phyloP scores from a whole-genome alignment of 192 early-diverging fungal genomes.

The Chytriomyces sp. region DNA sequence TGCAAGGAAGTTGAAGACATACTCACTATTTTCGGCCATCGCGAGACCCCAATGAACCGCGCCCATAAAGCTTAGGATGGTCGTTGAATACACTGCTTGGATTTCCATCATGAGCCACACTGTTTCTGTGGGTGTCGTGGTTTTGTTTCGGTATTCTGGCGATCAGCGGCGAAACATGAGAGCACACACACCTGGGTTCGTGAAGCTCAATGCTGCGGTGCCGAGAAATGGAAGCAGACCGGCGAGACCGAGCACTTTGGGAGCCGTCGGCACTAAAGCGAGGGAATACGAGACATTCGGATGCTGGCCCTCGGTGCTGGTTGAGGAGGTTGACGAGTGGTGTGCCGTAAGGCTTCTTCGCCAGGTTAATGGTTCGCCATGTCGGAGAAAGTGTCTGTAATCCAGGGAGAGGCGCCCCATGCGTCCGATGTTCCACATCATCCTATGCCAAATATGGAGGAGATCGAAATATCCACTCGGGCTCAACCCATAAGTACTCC shows the following conservation, averaged over 20 bases:
- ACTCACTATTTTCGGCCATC: neutral
- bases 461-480: too few species aligned
- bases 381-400: too few species aligned
- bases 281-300: neutral
- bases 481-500: too few species aligned
- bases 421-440: too few species aligned
- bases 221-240: neutral
- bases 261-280: neutral
- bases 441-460: too few species aligned
- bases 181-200: neutral
- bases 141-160: neutral
- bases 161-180: too few species aligned
- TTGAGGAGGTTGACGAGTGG: too few species aligned
- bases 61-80: neutral
- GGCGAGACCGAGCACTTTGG: neutral
- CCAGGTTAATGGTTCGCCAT: too few species aligned
- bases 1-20: neutral
- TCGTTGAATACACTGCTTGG: neutral
- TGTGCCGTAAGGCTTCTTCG: too few species aligned
- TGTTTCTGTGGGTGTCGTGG: neutral
- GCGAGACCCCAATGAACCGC: neutral
- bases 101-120: neutral
- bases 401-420: too few species aligned
- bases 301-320: too few species aligned
- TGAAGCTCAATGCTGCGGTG: neutral